Evolutionary conservation across 306 rosid genomes (phyloP), one percentile per base, ranked within the genome.

Genomic region (Cucumis melo): DNA sequence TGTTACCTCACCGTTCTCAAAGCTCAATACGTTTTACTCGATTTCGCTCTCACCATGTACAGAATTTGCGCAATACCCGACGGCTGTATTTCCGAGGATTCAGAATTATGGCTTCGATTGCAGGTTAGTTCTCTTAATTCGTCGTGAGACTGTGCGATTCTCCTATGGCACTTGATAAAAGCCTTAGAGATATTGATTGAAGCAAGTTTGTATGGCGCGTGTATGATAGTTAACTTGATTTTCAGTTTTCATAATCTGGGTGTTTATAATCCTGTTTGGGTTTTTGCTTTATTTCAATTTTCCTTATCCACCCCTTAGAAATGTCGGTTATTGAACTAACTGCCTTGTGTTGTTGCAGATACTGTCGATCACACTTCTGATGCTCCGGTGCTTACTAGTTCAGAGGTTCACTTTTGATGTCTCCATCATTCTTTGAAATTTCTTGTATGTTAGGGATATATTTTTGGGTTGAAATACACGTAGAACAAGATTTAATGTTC

Each of bases 311-410:
- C 16, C 67, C 3, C 6, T 50, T 1, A 20, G 74, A 34, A 78
- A 24, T 57, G 6, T 57, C 14, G 4, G 12, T 46, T 19, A 51
- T 42, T 14, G 42, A 12, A 34, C 3, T 50, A 53, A 29, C 51
- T 76, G 56, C 20, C 16, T 46, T 51, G 5, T 84, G 58, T 64
- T 64, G 24, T 64, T 24, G 82, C 87, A 92, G 96, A 80, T 84
- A 83, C 83, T 20, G 56, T 67, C 16, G 68, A 71, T 78, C 79
- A 75, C 74, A 71, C 78, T 4, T 85, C 80, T 17, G 81, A 80
- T 85, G 85, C 83, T 80, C 93, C 93, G 8, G 70, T 86, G 38
- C 83, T 92, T 76, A 84, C 85, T 74, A 77, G 78, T 83, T 85
- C 81, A 0, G 84, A 92, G 93, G 97, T 92, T 29, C 38, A 24